phyloP scores from a whole-genome alignment of 2,329 filamentous ascomycete species.

The Lachnellula willkommii region DNA sequence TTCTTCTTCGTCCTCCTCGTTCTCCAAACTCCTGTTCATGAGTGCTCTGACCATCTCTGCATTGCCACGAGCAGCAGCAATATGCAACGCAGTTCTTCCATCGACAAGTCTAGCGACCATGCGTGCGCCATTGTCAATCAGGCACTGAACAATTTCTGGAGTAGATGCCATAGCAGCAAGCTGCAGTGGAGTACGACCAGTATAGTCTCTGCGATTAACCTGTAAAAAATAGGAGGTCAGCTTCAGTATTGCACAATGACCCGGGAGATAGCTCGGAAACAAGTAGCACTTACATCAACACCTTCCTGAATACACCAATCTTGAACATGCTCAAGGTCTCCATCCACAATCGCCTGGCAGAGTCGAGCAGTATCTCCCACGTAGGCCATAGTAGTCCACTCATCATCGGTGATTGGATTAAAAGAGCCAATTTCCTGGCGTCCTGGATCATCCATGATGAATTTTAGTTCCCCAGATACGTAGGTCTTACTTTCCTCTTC shows the following conservation, averaged over 20 bases:
- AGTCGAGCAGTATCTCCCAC: slow-evolving; percentile 71
- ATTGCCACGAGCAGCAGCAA: slow-evolving; percentile 67
- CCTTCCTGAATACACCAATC: slow-evolving; percentile 65
- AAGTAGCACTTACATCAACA: slow-evolving; percentile 43
- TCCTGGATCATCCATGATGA: slow-evolving; percentile 76
- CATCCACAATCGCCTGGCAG: slow-evolving; percentile 75
- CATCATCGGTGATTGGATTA: slow-evolving; percentile 73
- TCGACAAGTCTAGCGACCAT: slow-evolving; percentile 71
- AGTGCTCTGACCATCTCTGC: slow-evolving; percentile 65
- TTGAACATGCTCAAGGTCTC: slow-evolving; percentile 63
- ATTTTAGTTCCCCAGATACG: slow-evolving; percentile 66
- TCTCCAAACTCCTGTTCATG: slow-evolving; percentile 67
- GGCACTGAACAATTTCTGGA: slow-evolving; percentile 61
- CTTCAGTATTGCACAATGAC: no score
- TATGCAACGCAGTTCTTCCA: slow-evolving; percentile 75
- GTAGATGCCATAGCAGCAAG: slow-evolving; percentile 66
- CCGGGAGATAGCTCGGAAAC: background rate
- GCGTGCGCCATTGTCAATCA: slow-evolving; percentile 68
- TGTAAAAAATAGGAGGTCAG: slow-evolving; percentile 31
- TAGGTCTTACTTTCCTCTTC: slow-evolving; percentile 71
- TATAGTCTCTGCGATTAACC: slow-evolving; percentile 70
- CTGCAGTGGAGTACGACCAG: slow-evolving; percentile 72
- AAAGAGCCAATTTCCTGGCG: slow-evolving; percentile 69
- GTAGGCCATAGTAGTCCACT: slow-evolving; percentile 91
- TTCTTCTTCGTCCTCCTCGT: slow-evolving; percentile 63